phyloP scores from a whole-genome alignment of 1,139 yeast genomes.

The Pichia terricola region DNA sequence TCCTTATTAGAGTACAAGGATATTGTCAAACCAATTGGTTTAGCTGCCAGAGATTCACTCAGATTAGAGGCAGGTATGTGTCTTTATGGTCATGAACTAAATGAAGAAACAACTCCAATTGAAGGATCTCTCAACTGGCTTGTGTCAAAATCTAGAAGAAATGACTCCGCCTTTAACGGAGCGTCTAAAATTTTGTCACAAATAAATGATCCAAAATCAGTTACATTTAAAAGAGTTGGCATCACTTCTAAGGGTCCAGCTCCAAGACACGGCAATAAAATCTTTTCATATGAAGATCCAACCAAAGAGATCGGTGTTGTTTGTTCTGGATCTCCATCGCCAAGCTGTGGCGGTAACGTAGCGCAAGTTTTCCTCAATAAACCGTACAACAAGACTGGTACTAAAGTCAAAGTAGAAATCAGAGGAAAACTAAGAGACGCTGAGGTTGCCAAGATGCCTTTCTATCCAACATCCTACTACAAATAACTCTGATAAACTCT shows the following conservation, averaged over 20 bases:
- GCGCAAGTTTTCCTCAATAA: slow-evolving; percentile 87
- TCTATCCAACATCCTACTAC: slow-evolving; percentile 66
- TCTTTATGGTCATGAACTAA: slow-evolving; percentile 85
- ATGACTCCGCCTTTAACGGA: slow-evolving; percentile 58
- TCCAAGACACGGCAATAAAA: slow-evolving; percentile 75
- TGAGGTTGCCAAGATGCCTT: slow-evolving; percentile 70
- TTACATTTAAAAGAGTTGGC: slow-evolving; percentile 67
- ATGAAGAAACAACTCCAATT: slow-evolving; percentile 74
- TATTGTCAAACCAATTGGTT: slow-evolving; percentile 76
- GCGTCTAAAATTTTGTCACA: slow-evolving; percentile 60
- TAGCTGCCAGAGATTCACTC: slow-evolving; percentile 93
- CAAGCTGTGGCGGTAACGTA: slow-evolving; percentile 75
- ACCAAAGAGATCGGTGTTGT: slow-evolving; percentile 57
- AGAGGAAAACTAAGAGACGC: slow-evolving; percentile 80
- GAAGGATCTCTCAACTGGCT: slow-evolving; percentile 89
- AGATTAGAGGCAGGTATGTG: slow-evolving; percentile 98
- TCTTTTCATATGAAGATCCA: slow-evolving; percentile 41
- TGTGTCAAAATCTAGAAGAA: slow-evolving; percentile 71
- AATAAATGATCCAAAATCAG: slow-evolving; percentile 49
- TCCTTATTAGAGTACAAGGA: slow-evolving; percentile 42
- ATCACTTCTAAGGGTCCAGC: slow-evolving; percentile 76
- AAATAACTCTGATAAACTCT: slow-evolving; percentile 23
- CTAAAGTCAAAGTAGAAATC: slow-evolving; percentile 64
- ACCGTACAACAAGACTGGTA: slow-evolving; percentile 65
- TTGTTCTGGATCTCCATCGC: slow-evolving; percentile 89